Percentiles rank a stretch among this genome's conserved stretches.
Conservation (phyloP, 441 rosid species). For the Jatropha multifida region DNA sequence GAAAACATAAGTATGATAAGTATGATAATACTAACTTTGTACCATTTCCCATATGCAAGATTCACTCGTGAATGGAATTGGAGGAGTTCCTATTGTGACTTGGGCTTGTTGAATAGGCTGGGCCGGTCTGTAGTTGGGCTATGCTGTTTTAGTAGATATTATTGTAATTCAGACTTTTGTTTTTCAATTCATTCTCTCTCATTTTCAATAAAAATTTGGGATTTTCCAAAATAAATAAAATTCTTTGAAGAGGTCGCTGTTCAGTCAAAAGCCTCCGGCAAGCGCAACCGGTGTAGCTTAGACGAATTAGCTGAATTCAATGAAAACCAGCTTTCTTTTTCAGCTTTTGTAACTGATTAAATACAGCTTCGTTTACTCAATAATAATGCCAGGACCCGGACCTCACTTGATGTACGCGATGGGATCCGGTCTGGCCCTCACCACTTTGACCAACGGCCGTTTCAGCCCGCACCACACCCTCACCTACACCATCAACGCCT, state of each 20-base stretch:
- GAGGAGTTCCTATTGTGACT: too few relatives aligned
- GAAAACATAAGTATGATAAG: too few relatives aligned
- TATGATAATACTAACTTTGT: neutral
- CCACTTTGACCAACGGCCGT: constrained; percentile 43
- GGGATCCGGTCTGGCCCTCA: constrained; percentile 53
- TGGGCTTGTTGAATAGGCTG: too few relatives aligned
- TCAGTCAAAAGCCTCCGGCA: neutral
- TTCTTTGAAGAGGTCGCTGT: neutral
- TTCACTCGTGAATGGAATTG: constrained; percentile 39
- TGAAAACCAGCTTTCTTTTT: neutral
- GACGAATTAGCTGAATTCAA: too few relatives aligned
- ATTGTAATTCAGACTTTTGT: too few relatives aligned
- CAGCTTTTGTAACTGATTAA: neutral
- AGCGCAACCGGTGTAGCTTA: neutral
- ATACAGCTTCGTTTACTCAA: neutral
- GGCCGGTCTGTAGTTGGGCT: too few relatives aligned
- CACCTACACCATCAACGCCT: constrained; percentile 60
- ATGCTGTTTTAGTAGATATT: too few relatives aligned
- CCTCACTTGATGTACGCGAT: constrained; percentile 64
- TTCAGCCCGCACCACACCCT: constrained; percentile 63
- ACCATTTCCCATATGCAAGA: constrained; percentile 66
- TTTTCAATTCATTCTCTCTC: too few relatives aligned
- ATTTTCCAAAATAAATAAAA: too few relatives aligned
- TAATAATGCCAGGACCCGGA: constrained; percentile 67
- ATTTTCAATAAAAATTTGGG: too few relatives aligned